phyloP scores from a whole-genome alignment of 345 rosid genomes.

The Acer negundo region DNA sequence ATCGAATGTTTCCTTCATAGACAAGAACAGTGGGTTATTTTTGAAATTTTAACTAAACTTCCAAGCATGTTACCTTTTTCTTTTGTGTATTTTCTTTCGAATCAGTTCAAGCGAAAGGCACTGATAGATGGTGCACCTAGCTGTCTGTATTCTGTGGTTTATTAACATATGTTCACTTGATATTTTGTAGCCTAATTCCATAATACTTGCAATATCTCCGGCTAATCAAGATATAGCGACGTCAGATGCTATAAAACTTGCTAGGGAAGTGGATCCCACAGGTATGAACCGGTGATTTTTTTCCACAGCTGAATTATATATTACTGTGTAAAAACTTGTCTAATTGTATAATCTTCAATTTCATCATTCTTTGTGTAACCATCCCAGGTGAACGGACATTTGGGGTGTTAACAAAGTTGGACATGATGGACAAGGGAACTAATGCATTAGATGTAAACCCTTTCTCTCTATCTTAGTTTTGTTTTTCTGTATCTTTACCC shows the following conservation, averaged over 20 bases:
- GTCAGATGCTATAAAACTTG: constrained; percentile 91
- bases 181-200: constrained; percentile 70
- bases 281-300: constrained; percentile 44
- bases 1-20: neutral
- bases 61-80: neutral
- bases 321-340: neutral
- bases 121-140: neutral
- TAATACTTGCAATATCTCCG: constrained; percentile 94
- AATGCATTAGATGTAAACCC: constrained; percentile 80
- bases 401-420: constrained; percentile 97
- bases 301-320: neutral
- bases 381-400: constrained; percentile 84
- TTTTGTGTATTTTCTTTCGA: neutral
- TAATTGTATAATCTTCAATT: neutral
- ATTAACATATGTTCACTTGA: neutral
- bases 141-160: neutral
- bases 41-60: neutral
- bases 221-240: constrained; percentile 98
- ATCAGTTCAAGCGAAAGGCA: neutral
- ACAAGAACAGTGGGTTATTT: neutral
- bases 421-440: constrained; percentile 98
- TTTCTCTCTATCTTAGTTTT: constrained; percentile 11
- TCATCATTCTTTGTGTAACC: constrained; percentile 10
- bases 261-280: constrained; percentile 87
- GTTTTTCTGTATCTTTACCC: neutral